Evolutionary conservation across 73 alveolate species (phyloP).

Genomic region (Paramecium bursaria): DNA sequence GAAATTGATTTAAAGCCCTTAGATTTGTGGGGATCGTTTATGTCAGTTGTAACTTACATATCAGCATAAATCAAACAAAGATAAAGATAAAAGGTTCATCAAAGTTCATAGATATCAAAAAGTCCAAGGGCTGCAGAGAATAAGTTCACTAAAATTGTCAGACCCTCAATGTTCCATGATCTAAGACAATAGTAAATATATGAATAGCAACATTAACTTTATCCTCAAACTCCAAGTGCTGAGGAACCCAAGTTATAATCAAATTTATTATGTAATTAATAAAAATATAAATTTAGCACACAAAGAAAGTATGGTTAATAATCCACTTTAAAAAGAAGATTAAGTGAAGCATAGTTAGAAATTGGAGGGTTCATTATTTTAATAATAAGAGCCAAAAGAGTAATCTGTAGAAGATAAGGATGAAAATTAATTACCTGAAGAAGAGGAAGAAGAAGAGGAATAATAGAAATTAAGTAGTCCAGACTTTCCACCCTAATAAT

Average conservation of each 20-base stretch:
- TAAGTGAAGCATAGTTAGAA: not conserved
- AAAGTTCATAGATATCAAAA: not conserved
- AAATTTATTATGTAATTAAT: too few relatives aligned
- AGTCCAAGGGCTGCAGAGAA: not conserved
- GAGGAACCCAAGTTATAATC: too few relatives aligned
- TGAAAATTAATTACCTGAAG: not conserved
- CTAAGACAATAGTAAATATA: too few relatives aligned
- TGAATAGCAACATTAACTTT: too few relatives aligned
- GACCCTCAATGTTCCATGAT: not conserved
- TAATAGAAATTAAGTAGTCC: not conserved
- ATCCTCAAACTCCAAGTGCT: too few relatives aligned
- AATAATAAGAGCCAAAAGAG: not conserved
- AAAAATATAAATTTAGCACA: not conserved
- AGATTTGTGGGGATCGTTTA: too few relatives aligned
- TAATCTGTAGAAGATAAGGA: not conserved
- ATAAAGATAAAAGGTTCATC: too few relatives aligned
- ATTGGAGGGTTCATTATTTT: not conserved
- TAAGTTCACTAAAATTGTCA: not conserved
- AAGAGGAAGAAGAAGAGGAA: slow-evolving; percentile 3
- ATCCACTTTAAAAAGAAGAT: slow-evolving; percentile 10
- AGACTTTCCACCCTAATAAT: too few relatives aligned
- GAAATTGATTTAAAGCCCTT: slow-evolving; percentile 55
- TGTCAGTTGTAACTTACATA: too few relatives aligned
- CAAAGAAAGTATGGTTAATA: slow-evolving; percentile 50
- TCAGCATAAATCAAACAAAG: too few relatives aligned